phyloP scores from a whole-genome alignment of 2,329 filamentous ascomycete genomes.

The Diatrype stigma region DNA sequence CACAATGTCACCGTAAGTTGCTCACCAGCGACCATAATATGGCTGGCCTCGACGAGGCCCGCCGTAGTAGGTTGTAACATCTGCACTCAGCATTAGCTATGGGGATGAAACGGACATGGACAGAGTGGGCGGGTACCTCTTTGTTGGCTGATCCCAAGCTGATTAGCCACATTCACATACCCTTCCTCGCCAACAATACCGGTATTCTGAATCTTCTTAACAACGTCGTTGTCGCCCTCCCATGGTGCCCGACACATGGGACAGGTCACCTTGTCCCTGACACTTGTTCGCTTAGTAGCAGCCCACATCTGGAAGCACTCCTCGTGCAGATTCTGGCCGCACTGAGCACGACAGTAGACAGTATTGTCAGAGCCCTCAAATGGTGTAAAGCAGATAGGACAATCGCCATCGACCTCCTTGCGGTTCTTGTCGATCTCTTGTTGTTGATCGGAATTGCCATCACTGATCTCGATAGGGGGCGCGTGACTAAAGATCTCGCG shows the following conservation, averaged over 20 bases:
- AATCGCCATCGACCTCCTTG: slow-evolving; percentile 49
- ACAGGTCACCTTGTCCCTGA: slow-evolving; percentile 45
- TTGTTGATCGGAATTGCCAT: slow-evolving; percentile 9
- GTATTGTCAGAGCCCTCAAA: slow-evolving; percentile 35
- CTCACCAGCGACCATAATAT: slow-evolving; percentile 3
- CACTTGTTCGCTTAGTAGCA: slow-evolving; percentile 36
- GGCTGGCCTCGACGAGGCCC: slow-evolving; percentile 4
- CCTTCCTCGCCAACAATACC: slow-evolving; percentile 44
- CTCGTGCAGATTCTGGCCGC: slow-evolving; percentile 52
- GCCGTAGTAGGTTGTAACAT: slow-evolving; percentile 23
- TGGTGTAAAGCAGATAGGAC: slow-evolving; percentile 53
- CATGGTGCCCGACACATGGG: slow-evolving; percentile 58
- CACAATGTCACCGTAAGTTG: not conserved
- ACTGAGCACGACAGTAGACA: slow-evolving; percentile 49
- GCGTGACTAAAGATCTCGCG: slow-evolving; percentile 52
- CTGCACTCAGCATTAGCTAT: slow-evolving; percentile 11
- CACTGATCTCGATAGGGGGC: slow-evolving; percentile 41
- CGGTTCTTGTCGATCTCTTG: slow-evolving; percentile 33
- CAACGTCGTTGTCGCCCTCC: slow-evolving; percentile 42
- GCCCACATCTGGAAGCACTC: slow-evolving; percentile 54
- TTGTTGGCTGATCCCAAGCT: slow-evolving; percentile 52
- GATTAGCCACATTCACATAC: slow-evolving; percentile 58
- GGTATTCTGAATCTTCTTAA: slow-evolving; percentile 40
- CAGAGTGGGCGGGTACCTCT: slow-evolving; percentile 38
- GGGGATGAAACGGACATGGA: not conserved